Evolutionary conservation across 2,329 filamentous ascomycete genomes (phyloP).

Genomic region (Hypoxylon sp.): DNA sequence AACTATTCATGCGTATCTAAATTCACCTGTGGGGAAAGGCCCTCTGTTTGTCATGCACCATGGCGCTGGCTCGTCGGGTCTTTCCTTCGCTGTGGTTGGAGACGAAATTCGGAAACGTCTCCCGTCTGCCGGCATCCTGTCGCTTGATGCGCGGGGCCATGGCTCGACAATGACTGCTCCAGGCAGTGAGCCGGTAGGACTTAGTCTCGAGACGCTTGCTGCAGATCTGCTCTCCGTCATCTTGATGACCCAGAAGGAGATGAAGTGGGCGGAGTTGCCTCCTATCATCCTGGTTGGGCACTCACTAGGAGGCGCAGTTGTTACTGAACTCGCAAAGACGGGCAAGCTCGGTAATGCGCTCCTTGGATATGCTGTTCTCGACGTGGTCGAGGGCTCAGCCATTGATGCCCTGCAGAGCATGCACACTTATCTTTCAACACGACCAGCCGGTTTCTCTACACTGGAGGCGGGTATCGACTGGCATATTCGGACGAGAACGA

Average conservation of each 20-base stretch:
- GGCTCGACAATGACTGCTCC: slow-evolving; percentile 74
- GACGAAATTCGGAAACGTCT: slow-evolving; percentile 82
- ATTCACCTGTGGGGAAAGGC: slow-evolving; percentile 79
- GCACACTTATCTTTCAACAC: slow-evolving; percentile 88
- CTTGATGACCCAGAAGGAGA: slow-evolving; percentile 73
- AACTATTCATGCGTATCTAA: slow-evolving; percentile 89
- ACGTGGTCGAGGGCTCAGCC: slow-evolving; percentile 95
- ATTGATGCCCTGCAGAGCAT: slow-evolving; percentile 96
- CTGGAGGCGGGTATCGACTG: slow-evolving; percentile 88
- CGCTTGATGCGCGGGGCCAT: slow-evolving; percentile 88
- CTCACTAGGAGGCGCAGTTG: slow-evolving; percentile 91
- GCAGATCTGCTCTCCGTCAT: slow-evolving; percentile 81
- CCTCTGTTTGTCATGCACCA: slow-evolving; percentile 95
- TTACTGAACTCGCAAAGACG: slow-evolving; percentile 83
- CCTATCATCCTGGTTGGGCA: slow-evolving; percentile 89
- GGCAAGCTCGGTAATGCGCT: slow-evolving; percentile 76
- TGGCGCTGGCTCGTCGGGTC: slow-evolving; percentile 91
- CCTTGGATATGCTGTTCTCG: slow-evolving; percentile 89
- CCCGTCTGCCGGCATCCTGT: slow-evolving; percentile 86
- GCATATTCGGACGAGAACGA: slow-evolving; percentile 90
- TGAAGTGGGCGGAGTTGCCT: slow-evolving; percentile 82
- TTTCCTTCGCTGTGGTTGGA: slow-evolving; percentile 89
- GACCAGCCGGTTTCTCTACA: slow-evolving; percentile 83
- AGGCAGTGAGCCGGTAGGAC: slow-evolving; percentile 66
- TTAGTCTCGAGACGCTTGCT: slow-evolving; percentile 80